Evolutionary conservation across 768 basidiomycete species (phyloP).

Genomic region (Grammothele lineata): DNA sequence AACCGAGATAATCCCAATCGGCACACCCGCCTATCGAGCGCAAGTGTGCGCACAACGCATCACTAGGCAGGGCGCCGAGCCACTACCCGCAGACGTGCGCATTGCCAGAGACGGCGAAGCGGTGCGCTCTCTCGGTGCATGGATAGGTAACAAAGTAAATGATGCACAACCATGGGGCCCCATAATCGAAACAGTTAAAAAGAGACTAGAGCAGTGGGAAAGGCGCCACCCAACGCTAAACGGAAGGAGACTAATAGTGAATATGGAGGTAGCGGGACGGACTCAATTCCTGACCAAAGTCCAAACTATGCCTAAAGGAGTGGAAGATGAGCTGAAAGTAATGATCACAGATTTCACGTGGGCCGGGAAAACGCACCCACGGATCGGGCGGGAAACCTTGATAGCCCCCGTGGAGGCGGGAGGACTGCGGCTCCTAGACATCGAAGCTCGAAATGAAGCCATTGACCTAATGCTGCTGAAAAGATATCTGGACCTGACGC

Average conservation of each 20-base stretch:
- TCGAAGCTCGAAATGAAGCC: conserved; percentile 12
- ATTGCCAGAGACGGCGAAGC: not conserved
- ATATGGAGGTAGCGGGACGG: no score
- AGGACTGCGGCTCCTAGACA: conserved; percentile 1
- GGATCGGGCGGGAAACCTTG: no score
- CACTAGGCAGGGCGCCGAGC: not conserved
- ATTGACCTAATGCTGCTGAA: conserved; percentile 15
- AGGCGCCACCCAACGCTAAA: no score
- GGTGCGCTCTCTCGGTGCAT: not conserved
- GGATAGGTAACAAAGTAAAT: not conserved
- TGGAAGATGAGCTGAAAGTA: no score
- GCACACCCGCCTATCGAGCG: conserved; percentile 29
- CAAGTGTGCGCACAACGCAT: conserved; percentile 24
- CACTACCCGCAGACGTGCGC: conserved; percentile 6
- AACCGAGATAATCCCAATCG: not conserved
- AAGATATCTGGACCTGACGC: not conserved
- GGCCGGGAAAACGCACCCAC: no score
- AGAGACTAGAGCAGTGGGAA: not conserved
- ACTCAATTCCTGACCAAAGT: no score
- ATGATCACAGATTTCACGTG: no score
- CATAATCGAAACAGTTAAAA: not conserved
- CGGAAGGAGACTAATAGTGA: no score
- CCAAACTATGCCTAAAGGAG: no score
- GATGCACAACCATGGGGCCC: not conserved
- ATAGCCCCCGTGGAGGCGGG: not conserved